phyloP scores from a whole-genome alignment of 176 grass and related monocot genomes.

The Oryza rufipogon region DNA sequence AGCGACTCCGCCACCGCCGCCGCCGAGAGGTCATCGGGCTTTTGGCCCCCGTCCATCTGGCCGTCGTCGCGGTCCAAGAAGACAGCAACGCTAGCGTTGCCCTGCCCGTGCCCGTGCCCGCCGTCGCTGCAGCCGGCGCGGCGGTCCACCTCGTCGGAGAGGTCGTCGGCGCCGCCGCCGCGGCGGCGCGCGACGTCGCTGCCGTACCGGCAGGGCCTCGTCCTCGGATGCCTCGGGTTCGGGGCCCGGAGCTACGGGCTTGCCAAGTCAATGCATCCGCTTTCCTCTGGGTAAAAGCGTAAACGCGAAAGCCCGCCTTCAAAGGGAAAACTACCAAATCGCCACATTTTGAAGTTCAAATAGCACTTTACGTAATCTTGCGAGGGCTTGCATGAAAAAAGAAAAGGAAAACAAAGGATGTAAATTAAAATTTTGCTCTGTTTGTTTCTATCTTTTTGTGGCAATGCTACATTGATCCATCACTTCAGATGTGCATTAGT shows the following conservation, averaged over 20 bases:
- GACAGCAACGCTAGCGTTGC: neutral
- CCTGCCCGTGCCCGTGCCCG: conserved; percentile 33
- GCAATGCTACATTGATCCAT: neutral
- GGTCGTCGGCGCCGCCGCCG: neutral
- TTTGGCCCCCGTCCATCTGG: conserved; percentile 52
- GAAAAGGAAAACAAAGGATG: conserved; percentile 10
- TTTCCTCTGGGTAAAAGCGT: conserved; percentile 38
- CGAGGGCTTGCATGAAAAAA: neutral
- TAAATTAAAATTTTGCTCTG: conserved; percentile 35
- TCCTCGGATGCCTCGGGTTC: conserved; percentile 70
- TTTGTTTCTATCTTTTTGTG: neutral
- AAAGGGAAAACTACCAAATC: neutral
- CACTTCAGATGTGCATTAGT: neutral
- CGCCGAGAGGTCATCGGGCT: conserved; percentile 34
- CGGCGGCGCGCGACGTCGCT: conserved; percentile 60
- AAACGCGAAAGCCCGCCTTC: neutral
- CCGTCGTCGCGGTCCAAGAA: conserved; percentile 43
- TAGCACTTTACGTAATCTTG: neutral
- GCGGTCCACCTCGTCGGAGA: conserved; percentile 44
- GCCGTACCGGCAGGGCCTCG: conserved; percentile 63
- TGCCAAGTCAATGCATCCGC: conserved; percentile 50
- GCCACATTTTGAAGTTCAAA: neutral
- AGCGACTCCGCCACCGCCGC: neutral
- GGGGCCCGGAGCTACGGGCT: conserved; percentile 61
- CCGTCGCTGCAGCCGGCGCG: conserved; percentile 20